These are phyloP conservation scores for Calonectria multiphialidica DNA, from an alignment of 2,329 filamentous ascomycete genomes.

Conservation along the genomic window DNA sequence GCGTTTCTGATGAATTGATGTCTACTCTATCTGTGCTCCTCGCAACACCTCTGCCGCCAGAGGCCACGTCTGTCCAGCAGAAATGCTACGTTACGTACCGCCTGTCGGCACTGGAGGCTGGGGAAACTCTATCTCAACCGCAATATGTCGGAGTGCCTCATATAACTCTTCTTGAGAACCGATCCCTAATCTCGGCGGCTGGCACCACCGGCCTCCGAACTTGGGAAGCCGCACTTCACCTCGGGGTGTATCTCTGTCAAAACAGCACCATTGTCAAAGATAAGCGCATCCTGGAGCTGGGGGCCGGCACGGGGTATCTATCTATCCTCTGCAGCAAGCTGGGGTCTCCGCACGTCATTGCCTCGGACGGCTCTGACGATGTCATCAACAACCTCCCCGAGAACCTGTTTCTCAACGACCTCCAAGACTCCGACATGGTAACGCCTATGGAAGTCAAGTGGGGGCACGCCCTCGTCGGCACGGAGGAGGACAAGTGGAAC, in stretches of 20 bases:
- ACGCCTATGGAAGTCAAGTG: conserved; percentile 70
- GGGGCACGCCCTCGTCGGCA: conserved; percentile 71
- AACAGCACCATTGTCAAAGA: conserved; percentile 58
- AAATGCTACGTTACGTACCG: conserved; percentile 82
- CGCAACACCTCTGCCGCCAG: conserved; percentile 71
- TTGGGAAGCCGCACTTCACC: conserved; percentile 83
- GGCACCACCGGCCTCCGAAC: conserved; percentile 84
- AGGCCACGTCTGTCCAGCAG: conserved; percentile 75
- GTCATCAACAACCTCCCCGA: conserved; percentile 76
- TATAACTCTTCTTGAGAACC: conserved; percentile 77
- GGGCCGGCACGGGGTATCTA: conserved; percentile 81
- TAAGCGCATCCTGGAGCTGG: conserved; percentile 77
- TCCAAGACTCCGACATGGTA: conserved; percentile 63
- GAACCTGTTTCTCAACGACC: conserved; percentile 76
- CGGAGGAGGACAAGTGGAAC: conserved; percentile 67
- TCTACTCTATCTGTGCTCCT: conserved; percentile 74
- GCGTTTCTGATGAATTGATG: conserved; percentile 86
- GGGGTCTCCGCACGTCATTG: conserved; percentile 68
- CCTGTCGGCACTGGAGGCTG: conserved; percentile 50
- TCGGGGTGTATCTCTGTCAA: conserved; percentile 76
- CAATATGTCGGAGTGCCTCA: conserved; percentile 4
- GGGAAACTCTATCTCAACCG: conserved; percentile 17
- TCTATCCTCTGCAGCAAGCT: conserved; percentile 81
- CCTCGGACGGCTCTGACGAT: conserved; percentile 81
- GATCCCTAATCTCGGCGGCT: conserved; percentile 74